Evolutionary conservation across 1,284 basidiomycete genomes (phyloP), one percentile per base, ranked within the genome.

Genomic region (Fistulina hepatica): DNA sequence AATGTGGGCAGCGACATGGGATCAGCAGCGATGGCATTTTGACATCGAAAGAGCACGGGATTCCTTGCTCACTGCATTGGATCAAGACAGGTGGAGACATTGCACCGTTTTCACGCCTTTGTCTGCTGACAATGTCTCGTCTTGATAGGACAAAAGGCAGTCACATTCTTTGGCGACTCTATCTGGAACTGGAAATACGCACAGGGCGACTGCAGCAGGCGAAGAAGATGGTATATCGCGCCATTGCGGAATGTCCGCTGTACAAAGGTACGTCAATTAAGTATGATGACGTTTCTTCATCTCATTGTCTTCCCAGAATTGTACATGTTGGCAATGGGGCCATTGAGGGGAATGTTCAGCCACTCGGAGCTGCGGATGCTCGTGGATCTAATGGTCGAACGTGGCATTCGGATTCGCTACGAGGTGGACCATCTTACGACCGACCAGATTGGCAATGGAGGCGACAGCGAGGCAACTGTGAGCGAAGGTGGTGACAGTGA

Each of bases 281-380:
- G 13, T 9, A 19, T 19, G 9, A 15, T 13, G 15, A 16, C 28
- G 13, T n/a, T 31, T 9, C 11, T 16, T 16, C 28, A 31, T 4
- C 28, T n/a, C n/a, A 6, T 40, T n/a, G 25, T 9, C 20, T 21
- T 37, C 36, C 40, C 56, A 94, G 91, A 81, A 25, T 59, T 95
- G 35, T 93, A 94, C 66, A 64, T 97, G 39, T 53, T 91, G 15
- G 85, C 90, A 4, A 95, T 94, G 59, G 73, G 76, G 4, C 67
- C 74, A 0, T 60, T 95, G 27, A 72, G 88, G 21, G 53, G 63
- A 2, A 73, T 70, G 36, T 94, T 92, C 56, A 72, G 63, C 21
- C 47, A 59, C 12, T 60, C 62, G 13, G 90, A 95, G 53, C 64
- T 94, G 46, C 67, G 72, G 37, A 67, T 60, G 17, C 71, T 85